Evolutionary conservation across 768 basidiomycete genomes (phyloP).

Genomic region (Podaxis sp.): DNA sequence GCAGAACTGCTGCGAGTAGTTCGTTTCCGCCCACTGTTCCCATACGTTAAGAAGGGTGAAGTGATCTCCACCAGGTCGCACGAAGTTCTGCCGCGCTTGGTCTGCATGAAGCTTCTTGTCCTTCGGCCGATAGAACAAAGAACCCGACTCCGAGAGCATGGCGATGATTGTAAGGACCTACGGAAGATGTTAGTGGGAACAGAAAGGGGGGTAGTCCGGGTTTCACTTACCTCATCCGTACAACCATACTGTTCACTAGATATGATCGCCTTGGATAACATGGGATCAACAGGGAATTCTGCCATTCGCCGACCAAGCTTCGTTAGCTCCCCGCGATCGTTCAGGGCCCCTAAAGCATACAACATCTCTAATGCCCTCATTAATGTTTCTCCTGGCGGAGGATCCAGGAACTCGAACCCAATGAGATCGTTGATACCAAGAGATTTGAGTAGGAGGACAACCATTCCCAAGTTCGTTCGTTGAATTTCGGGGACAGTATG

Average conservation of each 20-base stretch:
- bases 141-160: slow-evolving; percentile 95
- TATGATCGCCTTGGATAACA: slow-evolving; percentile 95
- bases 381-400: slow-evolving; percentile 95
- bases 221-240: slow-evolving; percentile 82
- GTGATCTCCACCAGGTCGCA: slow-evolving; percentile 94
- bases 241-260: slow-evolving; percentile 92
- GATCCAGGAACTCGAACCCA: slow-evolving; percentile 98
- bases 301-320: slow-evolving; percentile 97
- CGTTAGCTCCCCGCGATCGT: slow-evolving; percentile 96
- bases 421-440: slow-evolving; percentile 98
- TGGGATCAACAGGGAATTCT: slow-evolving; percentile 98
- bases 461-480: slow-evolving; percentile 96
- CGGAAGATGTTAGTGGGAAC: not conserved
- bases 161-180: slow-evolving; percentile 95
- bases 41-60: slow-evolving; percentile 97
- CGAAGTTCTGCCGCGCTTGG: slow-evolving; percentile 96
- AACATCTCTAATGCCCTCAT: slow-evolving; percentile 92
- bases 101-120: slow-evolving; percentile 98
- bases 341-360: slow-evolving; percentile 94
- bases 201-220: not conserved
- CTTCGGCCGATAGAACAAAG: slow-evolving; percentile 95
- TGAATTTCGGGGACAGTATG: slow-evolving; percentile 99
- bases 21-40: slow-evolving; percentile 99
- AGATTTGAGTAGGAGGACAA: slow-evolving; percentile 92
- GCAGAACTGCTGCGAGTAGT: slow-evolving; percentile 95